Percentiles rank a stretch among this genome's conserved stretches.
These are phyloP conservation scores for Thermomucor indicae-seudaticae DNA, from an alignment of 371 early-diverging fungal species.

Conservation along the genomic window DNA sequence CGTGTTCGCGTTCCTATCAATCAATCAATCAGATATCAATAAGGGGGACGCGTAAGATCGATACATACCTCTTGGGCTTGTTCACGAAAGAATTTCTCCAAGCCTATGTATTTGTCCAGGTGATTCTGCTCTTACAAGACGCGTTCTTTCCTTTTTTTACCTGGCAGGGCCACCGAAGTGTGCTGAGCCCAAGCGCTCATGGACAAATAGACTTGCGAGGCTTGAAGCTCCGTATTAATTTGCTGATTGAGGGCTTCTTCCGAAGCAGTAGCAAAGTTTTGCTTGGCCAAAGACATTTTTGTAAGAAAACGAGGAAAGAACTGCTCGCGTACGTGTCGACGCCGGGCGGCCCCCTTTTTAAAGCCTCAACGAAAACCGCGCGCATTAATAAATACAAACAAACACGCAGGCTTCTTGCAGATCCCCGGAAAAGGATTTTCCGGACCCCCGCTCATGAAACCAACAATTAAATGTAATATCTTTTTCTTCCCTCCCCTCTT, in stretches of 20 bases:
- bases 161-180: slow-evolving; percentile 55
- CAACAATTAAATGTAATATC: too few relatives aligned
- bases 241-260: slow-evolving; percentile 69
- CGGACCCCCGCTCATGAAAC: too few relatives aligned
- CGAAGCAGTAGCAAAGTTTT: slow-evolving; percentile 59
- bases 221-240: slow-evolving; percentile 57
- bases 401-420: background rate
- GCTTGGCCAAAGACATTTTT: slow-evolving; percentile 60
- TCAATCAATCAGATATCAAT: background rate
- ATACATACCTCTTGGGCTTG: slow-evolving; percentile 43
- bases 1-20: slow-evolving; percentile 54
- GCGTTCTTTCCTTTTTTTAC: slow-evolving; percentile 9
- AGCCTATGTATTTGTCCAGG: slow-evolving; percentile 14
- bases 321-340: background rate
- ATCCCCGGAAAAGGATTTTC: background rate
- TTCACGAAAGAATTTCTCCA: slow-evolving; percentile 58
- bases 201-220: slow-evolving; percentile 55
- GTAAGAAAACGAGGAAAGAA: background rate
- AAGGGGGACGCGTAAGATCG: background rate
- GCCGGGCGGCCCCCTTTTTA: background rate
- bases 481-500: background rate
- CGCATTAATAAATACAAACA: background rate
- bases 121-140: background rate
- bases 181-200: slow-evolving; percentile 58
- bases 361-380: background rate